phyloP scores from a whole-genome alignment of 768 basidiomycete genomes.

The Sistotremastrum suecicum region DNA sequence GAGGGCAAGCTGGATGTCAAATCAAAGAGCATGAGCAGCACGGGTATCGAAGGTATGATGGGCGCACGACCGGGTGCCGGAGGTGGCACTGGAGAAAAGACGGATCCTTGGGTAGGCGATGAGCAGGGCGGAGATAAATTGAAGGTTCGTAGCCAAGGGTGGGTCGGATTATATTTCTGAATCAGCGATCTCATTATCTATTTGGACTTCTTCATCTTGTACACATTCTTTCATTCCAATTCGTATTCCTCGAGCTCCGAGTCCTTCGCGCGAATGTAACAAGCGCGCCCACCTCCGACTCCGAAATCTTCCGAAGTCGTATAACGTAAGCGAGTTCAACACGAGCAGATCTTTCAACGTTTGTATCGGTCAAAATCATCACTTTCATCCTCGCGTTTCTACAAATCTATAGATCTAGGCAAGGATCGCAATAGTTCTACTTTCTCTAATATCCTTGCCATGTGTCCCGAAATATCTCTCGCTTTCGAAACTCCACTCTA shows the following conservation, averaged over 20 bases:
- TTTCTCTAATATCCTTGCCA: slow-evolving; percentile 31
- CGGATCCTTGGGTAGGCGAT: slow-evolving; percentile 16
- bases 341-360: too few species aligned
- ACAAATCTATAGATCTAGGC: too few species aligned
- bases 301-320: too few species aligned
- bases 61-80: slow-evolving; percentile 1
- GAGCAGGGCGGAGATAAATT: slow-evolving; percentile 17
- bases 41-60: slow-evolving; percentile 11
- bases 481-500: slow-evolving; percentile 41
- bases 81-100: slow-evolving; percentile 1
- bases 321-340: too few species aligned
- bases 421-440: too few species aligned
- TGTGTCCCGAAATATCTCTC: slow-evolving; percentile 44
- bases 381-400: too few species aligned
- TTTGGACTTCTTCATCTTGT: not conserved
- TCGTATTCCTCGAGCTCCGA: too few species aligned
- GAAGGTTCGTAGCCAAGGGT: slow-evolving; percentile 11
- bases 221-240: not conserved
- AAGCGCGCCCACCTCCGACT: too few species aligned
- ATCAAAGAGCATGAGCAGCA: slow-evolving; percentile 22
- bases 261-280: too few species aligned
- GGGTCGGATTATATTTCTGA: slow-evolving; percentile 19
- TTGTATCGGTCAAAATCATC: too few species aligned
- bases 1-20: slow-evolving; percentile 31
- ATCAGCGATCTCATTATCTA: not conserved